Evolutionary conservation across 225 moss, liverwort and hornwort species (phyloP).

Genomic region (Polytrichum formosum): DNA sequence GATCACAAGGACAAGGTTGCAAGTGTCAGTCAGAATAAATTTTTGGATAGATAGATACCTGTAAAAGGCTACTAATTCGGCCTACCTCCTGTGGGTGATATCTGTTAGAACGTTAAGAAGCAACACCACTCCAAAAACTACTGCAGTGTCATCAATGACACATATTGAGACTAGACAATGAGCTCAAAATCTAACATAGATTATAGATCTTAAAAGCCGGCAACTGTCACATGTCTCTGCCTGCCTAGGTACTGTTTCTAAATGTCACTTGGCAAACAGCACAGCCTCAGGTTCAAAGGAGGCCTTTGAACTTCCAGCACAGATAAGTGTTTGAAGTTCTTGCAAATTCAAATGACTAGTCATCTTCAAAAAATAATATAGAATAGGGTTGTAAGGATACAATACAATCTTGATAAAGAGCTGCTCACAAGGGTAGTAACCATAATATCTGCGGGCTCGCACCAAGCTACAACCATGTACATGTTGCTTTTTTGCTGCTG

Average conservation of each 20-base stretch:
- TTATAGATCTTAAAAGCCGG: too few relatives aligned
- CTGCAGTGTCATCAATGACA: too few relatives aligned
- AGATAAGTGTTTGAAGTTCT: too few relatives aligned
- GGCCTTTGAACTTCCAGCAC: too few relatives aligned
- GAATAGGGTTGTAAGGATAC: constrained; percentile 51
- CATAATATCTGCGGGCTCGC: constrained; percentile 78
- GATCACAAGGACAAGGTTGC: not conserved
- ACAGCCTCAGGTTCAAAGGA: too few relatives aligned
- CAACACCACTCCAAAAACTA: too few relatives aligned
- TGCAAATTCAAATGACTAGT: too few relatives aligned
- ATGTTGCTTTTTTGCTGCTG: constrained; percentile 87
- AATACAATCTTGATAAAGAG: constrained; percentile 92
- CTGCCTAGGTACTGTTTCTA: too few relatives aligned
- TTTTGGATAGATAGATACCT: constrained; percentile 51
- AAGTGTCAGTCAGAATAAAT: constrained; percentile 1
- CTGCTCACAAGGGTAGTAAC: constrained; percentile 82
- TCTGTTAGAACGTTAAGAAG: constrained; percentile 40
- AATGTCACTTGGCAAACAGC: too few relatives aligned
- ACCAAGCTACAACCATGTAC: constrained; percentile 97
- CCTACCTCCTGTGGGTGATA: constrained; percentile 94
- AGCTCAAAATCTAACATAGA: too few relatives aligned
- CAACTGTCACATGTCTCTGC: too few relatives aligned
- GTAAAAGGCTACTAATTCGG: constrained; percentile 69
- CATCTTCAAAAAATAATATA: not conserved
- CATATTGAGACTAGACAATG: too few relatives aligned